A percentile compares a stretch with the other conserved stretches of the same genome.
These are phyloP conservation scores for Tuber microsphaerosporum DNA, from an alignment of 495 filamentous ascomycete species.

Conservation along the genomic window DNA sequence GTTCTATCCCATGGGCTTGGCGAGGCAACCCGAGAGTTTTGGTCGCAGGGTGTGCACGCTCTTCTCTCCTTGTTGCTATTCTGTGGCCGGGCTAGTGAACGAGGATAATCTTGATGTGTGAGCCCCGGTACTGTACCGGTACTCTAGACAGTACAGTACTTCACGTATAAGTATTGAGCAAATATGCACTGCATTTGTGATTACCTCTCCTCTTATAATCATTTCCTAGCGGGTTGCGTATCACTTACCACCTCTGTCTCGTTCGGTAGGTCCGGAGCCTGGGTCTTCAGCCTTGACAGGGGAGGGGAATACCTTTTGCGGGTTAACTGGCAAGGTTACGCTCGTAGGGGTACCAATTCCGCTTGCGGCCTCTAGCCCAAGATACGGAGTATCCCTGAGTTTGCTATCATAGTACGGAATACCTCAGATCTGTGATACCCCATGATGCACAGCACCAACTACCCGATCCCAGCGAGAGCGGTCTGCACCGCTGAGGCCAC, in stretches of 20 bases:
- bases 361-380: background rate
- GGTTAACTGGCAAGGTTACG: background rate
- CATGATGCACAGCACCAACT: background rate
- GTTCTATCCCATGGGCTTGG: background rate
- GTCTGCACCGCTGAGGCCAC: background rate
- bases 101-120: background rate
- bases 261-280: background rate
- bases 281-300: background rate
- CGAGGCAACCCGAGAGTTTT: background rate
- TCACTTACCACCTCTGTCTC: background rate
- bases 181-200: background rate
- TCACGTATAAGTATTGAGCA: background rate
- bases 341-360: background rate
- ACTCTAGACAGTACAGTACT: background rate
- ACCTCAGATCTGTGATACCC: background rate
- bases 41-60: background rate
- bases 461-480: background rate
- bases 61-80: background rate
- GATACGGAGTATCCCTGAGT: background rate
- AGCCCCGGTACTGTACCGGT: background rate
- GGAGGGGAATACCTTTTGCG: background rate
- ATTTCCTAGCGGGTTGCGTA: background rate
- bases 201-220: background rate
- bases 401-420: background rate
- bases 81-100: background rate